Evolutionary conservation across 495 filamentous ascomycete species (phyloP).

Genomic region (Bombardia bombarda): DNA sequence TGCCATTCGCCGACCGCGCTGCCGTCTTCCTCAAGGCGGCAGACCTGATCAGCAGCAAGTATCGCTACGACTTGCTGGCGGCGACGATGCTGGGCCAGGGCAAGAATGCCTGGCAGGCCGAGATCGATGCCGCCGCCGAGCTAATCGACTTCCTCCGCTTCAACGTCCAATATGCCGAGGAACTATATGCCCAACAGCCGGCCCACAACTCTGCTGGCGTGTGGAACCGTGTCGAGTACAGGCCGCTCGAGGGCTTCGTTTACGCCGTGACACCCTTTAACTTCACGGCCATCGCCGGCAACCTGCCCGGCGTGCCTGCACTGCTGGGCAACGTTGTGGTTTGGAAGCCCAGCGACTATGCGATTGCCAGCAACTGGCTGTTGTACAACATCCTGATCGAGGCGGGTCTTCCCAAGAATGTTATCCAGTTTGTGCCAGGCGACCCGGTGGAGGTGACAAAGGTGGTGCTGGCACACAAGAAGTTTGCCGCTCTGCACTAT

Average conservation of each 20-base stretch:
- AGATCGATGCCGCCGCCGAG: conserved; percentile 93
- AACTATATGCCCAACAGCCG: conserved; percentile 79
- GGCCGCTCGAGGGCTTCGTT: conserved; percentile 80
- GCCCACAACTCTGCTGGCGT: conserved; percentile 65
- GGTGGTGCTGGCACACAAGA: conserved; percentile 55
- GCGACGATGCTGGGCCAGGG: conserved; percentile 90
- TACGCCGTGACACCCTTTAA: conserved; percentile 85
- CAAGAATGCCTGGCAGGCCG: conserved; percentile 94
- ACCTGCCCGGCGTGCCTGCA: conserved; percentile 64
- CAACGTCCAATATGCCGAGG: conserved; percentile 81
- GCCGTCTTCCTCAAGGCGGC: conserved; percentile 91
- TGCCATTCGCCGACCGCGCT: conserved; percentile 84
- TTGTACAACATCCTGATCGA: conserved; percentile 83
- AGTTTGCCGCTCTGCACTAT: conserved; percentile 74
- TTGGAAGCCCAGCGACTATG: conserved; percentile 80
- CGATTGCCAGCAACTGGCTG: conserved; percentile 65
- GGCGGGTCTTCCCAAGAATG: conserved; percentile 69
- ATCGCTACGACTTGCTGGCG: conserved; percentile 88
- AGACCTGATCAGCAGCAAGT: conserved; percentile 79
- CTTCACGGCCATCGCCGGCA: conserved; percentile 80
- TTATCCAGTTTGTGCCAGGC: conserved; percentile 78
- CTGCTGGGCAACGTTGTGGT: conserved; percentile 81
- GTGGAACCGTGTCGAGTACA: conserved; percentile 79
- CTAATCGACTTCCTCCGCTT: conserved; percentile 85
- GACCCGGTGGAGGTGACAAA: conserved; percentile 67